phyloP scores from a whole-genome alignment of 2,329 filamentous ascomycete species.

The Fusarium robinianum region DNA sequence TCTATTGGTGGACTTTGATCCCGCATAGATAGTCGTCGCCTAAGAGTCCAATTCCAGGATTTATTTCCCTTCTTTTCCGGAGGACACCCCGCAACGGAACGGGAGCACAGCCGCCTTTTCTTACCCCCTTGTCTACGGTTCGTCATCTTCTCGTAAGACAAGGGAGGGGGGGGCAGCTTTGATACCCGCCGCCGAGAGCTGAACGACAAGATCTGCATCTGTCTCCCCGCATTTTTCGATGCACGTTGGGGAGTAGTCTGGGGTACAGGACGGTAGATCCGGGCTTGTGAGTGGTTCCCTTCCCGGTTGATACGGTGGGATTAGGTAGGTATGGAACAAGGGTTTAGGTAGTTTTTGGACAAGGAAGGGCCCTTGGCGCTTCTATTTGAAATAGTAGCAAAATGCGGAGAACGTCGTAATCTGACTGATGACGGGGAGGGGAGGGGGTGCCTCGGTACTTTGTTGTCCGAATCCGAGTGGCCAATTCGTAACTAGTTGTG shows the following conservation, averaged over 20 bases:
- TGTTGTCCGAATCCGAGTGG: constrained; percentile 7
- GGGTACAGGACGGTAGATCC: no score
- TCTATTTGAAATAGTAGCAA: constrained; percentile 2
- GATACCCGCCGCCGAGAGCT: not conserved
- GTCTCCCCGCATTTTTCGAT: no score
- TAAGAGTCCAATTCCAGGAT: no score
- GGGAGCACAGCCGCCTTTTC: no score
- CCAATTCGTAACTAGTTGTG: not conserved
- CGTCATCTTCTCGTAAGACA: constrained; percentile 22
- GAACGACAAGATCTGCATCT: not conserved
- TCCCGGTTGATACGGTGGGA: constrained; percentile 6
- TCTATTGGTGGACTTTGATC: no score
- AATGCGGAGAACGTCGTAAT: constrained; percentile 21
- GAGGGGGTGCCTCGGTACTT: constrained; percentile 15
- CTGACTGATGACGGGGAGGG: constrained; percentile 24
- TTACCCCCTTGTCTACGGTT: no score
- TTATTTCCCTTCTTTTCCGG: no score
- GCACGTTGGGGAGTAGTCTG: no score
- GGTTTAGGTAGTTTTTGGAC: constrained; percentile 10
- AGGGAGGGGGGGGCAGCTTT: not conserved
- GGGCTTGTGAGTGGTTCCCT: no score
- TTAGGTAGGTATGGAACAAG: constrained; percentile 1
- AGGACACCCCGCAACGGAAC: no score
- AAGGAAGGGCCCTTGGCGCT: no score
- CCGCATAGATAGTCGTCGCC: no score